Evolutionary conservation across 2,329 filamentous ascomycete species (phyloP).

Genomic region (Fusarium sp.): DNA sequence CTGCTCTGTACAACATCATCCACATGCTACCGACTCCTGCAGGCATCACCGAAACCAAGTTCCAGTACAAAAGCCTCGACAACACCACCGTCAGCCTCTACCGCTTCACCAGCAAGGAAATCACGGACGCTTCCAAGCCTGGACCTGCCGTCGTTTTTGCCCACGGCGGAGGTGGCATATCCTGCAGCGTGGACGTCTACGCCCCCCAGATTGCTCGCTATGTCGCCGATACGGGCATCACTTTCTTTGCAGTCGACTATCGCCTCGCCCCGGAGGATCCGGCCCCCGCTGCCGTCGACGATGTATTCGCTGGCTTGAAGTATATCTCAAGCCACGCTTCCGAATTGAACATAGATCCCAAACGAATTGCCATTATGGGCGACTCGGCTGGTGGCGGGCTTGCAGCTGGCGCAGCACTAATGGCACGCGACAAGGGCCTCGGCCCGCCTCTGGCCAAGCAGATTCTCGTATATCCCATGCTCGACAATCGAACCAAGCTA

Average conservation of each 20-base stretch:
- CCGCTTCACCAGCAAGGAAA: slow-evolving; percentile 20
- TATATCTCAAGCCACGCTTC: slow-evolving; percentile 42
- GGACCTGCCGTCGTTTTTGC: slow-evolving; percentile 49
- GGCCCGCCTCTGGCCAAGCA: slow-evolving; percentile 48
- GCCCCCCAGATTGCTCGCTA: slow-evolving; percentile 40
- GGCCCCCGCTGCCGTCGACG: slow-evolving; percentile 51
- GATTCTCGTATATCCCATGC: slow-evolving; percentile 50
- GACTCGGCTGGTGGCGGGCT: slow-evolving; percentile 41
- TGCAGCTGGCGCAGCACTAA: slow-evolving; percentile 50
- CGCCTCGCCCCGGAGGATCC: slow-evolving; percentile 56
- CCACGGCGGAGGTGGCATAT: slow-evolving; percentile 57
- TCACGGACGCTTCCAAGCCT: background rate
- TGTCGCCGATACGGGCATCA: slow-evolving; percentile 46
- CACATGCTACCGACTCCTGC: background rate
- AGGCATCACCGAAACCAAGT: slow-evolving; percentile 15
- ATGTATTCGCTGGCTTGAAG: slow-evolving; percentile 49
- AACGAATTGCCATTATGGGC: slow-evolving; percentile 36
- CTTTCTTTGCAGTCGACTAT: slow-evolving; percentile 55
- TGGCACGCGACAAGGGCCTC: slow-evolving; percentile 49
- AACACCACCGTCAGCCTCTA: slow-evolving; percentile 27
- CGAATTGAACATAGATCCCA: slow-evolving; percentile 33
- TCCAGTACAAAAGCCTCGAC: slow-evolving; percentile 32
- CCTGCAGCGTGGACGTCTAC: slow-evolving; percentile 44
- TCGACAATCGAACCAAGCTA: slow-evolving; percentile 46
- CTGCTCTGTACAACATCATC: slow-evolving; percentile 1